Evolutionary conservation across 345 rosid genomes (phyloP).

Genomic region (Salix koriyanagi): DNA sequence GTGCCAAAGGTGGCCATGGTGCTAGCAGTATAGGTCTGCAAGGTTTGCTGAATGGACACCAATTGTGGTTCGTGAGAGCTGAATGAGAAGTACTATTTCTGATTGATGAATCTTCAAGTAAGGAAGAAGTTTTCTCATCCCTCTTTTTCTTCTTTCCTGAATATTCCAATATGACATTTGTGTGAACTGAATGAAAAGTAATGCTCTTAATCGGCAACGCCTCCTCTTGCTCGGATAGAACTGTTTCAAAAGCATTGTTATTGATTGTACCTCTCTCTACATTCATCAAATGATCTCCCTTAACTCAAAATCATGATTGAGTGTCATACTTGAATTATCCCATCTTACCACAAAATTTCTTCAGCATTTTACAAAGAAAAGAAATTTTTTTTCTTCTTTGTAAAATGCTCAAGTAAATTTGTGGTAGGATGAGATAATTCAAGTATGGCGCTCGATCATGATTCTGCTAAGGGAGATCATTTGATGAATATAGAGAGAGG

Average conservation of each 20-base stretch:
- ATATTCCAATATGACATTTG: neutral
- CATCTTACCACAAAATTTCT: too few species aligned
- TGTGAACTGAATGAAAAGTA: neutral
- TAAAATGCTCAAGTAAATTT: too few species aligned
- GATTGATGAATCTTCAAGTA: neutral
- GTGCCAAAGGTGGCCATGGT: slow-evolving; percentile 98
- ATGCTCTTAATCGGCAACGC: neutral
- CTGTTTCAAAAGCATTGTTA: neutral
- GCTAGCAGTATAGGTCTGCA: slow-evolving; percentile 80
- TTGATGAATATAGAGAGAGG: neutral
- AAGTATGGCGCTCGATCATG: slow-evolving; percentile 1
- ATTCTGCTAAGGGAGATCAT: neutral
- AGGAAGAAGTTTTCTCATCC: neutral
- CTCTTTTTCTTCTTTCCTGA: neutral
- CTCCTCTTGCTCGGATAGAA: neutral
- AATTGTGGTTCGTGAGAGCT: neutral
- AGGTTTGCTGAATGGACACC: slow-evolving; percentile 40
- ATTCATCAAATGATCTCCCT: neutral
- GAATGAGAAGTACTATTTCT: too few species aligned
- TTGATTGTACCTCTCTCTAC: neutral
- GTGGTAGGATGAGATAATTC: neutral
- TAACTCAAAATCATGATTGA: neutral
- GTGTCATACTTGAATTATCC: neutral
- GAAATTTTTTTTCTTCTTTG: too few species aligned
- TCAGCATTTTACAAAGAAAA: too few species aligned